Evolutionary conservation across 1,284 basidiomycete species (phyloP), one percentile per base, ranked within the genome.

Genomic region (Marasmius fiardii): DNA sequence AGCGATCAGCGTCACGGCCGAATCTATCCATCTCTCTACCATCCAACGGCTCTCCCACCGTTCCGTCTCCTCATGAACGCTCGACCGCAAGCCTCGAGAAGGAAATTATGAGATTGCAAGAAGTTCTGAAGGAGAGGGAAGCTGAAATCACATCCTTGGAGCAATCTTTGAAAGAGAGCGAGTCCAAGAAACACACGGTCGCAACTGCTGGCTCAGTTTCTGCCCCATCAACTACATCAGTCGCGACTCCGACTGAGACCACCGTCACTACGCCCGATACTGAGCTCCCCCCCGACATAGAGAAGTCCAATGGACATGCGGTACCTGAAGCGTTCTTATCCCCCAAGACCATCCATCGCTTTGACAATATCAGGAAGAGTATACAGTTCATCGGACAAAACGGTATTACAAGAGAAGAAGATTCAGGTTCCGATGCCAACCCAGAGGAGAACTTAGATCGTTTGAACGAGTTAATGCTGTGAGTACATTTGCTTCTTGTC

Each of bases 101-200:
- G 65, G 95, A 97, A 72, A 93, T 95, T 55, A 92, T 92, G 86
- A 84, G 92, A 54, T 72, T 95, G 28, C 93, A 95, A 68, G 88
- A 94, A 64, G 90, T 93, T 23, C 76, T 97, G 58, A 88, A 86
- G 63, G 90, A 94, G 64, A 83, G 94, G 47, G 94, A 96, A 70
- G 79, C 85, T 28, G 94, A 96, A 71, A 96, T 96, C 55, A 76
- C 78, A 37, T 71, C 79, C 33, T 78, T 97, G 20, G 95, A 95
- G 70, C 73, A 77, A 53, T 84, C 83, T 2, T 65, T 92, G 58
- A 82, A 76, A 65, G 78, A 82, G 59, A 80, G 74, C 64, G 74
- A 78, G 54, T 61, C 39, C 39, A 41, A 6, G 7, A 16, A 41
- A 20, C 39, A 14, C 3, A n/a, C 56, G 34, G 41, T 51, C 33